phyloP scores from a whole-genome alignment of 768 basidiomycete species.

The Boletus sp. region DNA sequence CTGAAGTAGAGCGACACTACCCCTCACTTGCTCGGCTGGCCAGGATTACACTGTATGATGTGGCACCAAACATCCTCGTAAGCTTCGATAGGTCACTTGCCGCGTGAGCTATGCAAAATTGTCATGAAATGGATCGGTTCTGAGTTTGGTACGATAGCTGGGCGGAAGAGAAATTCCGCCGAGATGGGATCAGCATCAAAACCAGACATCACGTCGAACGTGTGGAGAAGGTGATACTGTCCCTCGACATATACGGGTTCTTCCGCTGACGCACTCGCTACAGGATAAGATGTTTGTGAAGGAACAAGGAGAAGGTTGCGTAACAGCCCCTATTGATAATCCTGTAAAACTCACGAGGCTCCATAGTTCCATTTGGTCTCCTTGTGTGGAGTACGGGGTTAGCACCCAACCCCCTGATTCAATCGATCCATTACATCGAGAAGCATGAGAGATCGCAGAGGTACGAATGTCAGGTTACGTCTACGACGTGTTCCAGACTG shows the following conservation, averaged over 20 bases:
- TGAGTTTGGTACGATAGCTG: conserved; percentile 40
- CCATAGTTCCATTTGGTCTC: conserved; percentile 71
- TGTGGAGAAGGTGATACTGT: conserved; percentile 50
- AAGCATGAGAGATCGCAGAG: conserved; percentile 60
- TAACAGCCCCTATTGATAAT: conserved; percentile 3
- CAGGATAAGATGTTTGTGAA: conserved; percentile 67
- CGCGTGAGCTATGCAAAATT: conserved; percentile 38
- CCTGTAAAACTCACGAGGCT: conserved; percentile 3
- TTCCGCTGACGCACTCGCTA: conserved; percentile 4
- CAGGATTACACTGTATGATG: conserved; percentile 78
- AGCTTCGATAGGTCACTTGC: conserved; percentile 67
- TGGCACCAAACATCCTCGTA: conserved; percentile 72
- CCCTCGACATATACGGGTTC: conserved; percentile 7
- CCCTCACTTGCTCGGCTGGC: conserved; percentile 60
- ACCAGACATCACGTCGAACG: conserved; percentile 72
- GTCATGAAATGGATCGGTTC: background rate
- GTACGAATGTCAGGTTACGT: conserved; percentile 29
- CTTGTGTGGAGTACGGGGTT: conserved; percentile 89
- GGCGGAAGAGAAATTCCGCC: conserved; percentile 63
- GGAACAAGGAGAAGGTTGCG: conserved; percentile 65
- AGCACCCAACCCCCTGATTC: conserved; percentile 75
- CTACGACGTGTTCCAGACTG: conserved; percentile 28
- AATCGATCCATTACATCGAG: conserved; percentile 52
- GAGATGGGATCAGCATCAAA: conserved; percentile 71
- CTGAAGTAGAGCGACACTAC: conserved; percentile 60